Conservation (phyloP, 2,329 filamentous ascomycete species). For the Exophiala spinifera region DNA sequence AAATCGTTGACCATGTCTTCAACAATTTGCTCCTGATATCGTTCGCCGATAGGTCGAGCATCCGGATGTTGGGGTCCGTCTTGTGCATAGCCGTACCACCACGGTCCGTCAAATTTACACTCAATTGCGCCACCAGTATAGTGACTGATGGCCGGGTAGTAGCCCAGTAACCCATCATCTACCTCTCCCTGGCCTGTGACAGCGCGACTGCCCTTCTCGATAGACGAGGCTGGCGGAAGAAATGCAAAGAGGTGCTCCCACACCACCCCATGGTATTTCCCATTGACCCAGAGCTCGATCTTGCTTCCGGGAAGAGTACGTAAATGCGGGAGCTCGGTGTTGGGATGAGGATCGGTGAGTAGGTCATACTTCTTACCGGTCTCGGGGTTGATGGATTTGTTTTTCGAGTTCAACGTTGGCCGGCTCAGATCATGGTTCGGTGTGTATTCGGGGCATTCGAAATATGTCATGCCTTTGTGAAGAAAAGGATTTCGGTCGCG, state of each 20-base stretch:
- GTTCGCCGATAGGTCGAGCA: conserved; percentile 63
- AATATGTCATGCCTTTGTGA: conserved; percentile 63
- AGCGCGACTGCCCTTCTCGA: conserved; percentile 64
- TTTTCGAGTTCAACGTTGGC: conserved; percentile 38
- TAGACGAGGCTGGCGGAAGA: conserved; percentile 75
- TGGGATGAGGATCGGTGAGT: conserved; percentile 40
- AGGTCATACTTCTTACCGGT: conserved; percentile 29
- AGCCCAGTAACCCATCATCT: conserved; percentile 92
- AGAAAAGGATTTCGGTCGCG: conserved; percentile 93
- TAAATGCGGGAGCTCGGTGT: conserved; percentile 71
- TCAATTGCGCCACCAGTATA: conserved; percentile 89
- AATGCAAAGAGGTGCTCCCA: conserved; percentile 88
- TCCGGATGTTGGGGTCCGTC: conserved; percentile 33
- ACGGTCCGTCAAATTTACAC: conserved; percentile 89
- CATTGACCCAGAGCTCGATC: conserved; percentile 92
- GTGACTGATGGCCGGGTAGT: conserved; percentile 89
- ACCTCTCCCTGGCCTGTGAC: conserved; percentile 25
- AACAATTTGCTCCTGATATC: conserved; percentile 88
- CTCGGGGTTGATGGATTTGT: conserved; percentile 60
- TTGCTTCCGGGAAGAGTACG: conserved; percentile 81
- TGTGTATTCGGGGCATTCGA: conserved; percentile 87
- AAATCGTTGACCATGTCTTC: conserved; percentile 93
- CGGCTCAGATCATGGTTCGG: conserved; percentile 85
- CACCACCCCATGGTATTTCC: conserved; percentile 76
- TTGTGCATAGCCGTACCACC: conserved; percentile 62